Base-by-base conservation (phyloP, 768 basidiomycete species). In the Nidularia pulvinata region DNA sequence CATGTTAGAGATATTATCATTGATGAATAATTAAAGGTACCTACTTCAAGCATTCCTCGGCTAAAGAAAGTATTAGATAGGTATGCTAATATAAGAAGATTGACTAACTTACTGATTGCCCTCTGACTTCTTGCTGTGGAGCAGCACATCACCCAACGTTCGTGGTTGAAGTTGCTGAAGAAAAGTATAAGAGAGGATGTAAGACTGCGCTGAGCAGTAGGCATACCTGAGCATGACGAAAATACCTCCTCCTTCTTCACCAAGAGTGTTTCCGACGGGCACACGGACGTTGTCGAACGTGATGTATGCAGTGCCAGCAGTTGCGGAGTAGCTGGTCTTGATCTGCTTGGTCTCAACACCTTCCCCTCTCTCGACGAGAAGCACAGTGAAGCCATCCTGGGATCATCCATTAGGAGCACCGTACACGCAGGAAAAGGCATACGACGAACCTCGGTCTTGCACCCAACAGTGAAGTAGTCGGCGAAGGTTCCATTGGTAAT, bases 141-240 rank as follows among this genome's bases (percentile, higher is more conserved):
- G 56, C 89, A 88, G 63, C 82, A 86, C 88, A 95, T 95, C 30
- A 91, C 90, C 93, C 91, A 95, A 59, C 90, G 88, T 65, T 95
- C 94, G 68, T 95, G 93, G 66, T 96, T 96, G 74, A 96, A 97
- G 72, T 96, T 98, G 54, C 89, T 75, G 65, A 32, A 16, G 16
- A 16, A 36, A 42, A 42, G 39, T 16, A 7, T 42, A 39, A 14
- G 9, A 19, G 33, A 7, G 6, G 16, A 51, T 51, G n/a, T 42
- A n/a, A 16, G 42, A 19, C 10, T 37, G 34, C 2, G 19, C 1
- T 4, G n/a, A 36, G 9, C 33, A 14, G 7, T 14, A 33, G 19
- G 33, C 53, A 22, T 53, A 65, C 65, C 66, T 71, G 14, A 73
- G 64, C n/a, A 73, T 70, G 46, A 73, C 70, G 49, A 68, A 67